phyloP scores from a whole-genome alignment of 768 basidiomycete genomes.

The Pulveroboletus sp. region DNA sequence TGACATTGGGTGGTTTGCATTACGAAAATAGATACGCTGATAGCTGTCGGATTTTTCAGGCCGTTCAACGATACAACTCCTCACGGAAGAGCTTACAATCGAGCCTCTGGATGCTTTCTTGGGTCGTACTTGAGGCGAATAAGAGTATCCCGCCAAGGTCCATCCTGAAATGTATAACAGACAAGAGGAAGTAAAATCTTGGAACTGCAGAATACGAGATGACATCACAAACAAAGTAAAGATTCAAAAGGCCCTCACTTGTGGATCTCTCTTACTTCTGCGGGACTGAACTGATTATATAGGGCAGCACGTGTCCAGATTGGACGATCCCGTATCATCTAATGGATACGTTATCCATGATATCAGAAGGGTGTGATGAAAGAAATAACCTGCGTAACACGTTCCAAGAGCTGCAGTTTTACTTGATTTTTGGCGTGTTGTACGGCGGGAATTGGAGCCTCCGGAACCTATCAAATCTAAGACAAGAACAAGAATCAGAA shows the following conservation, averaged over 20 bases:
- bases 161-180: slow-evolving; percentile 89
- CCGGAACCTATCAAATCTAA: slow-evolving; percentile 50
- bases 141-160: slow-evolving; percentile 90
- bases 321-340: slow-evolving; percentile 76
- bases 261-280: slow-evolving; percentile 68
- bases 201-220: slow-evolving; percentile 47
- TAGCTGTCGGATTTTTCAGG: slow-evolving; percentile 54
- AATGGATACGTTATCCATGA: neutral
- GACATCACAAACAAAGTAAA: neutral
- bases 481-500: neutral
- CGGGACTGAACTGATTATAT: slow-evolving; percentile 71
- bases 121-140: slow-evolving; percentile 91
- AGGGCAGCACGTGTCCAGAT: slow-evolving; percentile 89
- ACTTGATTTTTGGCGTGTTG: slow-evolving; percentile 56
- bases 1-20: slow-evolving; percentile 76
- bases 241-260: slow-evolving; percentile 56
- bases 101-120: slow-evolving; percentile 62
- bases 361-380: slow-evolving; percentile 5
- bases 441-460: slow-evolving; percentile 58
- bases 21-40: slow-evolving; percentile 89
- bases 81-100: slow-evolving; percentile 56
- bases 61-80: neutral
- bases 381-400: slow-evolving; percentile 47
- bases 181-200: slow-evolving; percentile 78
- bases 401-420: slow-evolving; percentile 52